Base-by-base conservation (phyloP, 768 basidiomycete genomes). In the Hydnum rufescens region DNA sequence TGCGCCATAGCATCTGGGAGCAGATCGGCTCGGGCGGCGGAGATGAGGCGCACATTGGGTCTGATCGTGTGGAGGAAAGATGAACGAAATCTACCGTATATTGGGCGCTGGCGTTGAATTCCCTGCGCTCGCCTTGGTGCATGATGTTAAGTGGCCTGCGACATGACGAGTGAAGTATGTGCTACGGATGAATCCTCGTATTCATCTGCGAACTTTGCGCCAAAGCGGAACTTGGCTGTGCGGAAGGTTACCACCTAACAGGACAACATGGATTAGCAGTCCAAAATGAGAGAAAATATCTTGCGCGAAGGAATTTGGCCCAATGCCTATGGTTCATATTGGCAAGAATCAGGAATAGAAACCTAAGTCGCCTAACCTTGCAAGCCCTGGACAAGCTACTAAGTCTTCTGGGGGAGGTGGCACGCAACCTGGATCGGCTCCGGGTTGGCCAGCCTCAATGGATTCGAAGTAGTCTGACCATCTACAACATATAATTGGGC, bases 401-500 rank as follows among this genome's bases (percentile, higher is more conserved):
- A 77, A 66, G 60, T 81, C 81, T 64, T 79, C 68, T 4, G 78
- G 71, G 16, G 76, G 77, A 42, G 81, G 80, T 3, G 74, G 64
- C 53, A 61, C 64, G 55, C 81, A 83, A 4, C 71, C 75, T 19
- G 75, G 77, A 59, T 82, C 72, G 28, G 78, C 78, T 25, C 78
- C 78, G 18, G 74, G 76, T 58, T 80, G 73, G 8, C 66, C 66
- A 5, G 58, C 49, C 5, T 68, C 67, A 13, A 80, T 66, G 54
- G 74, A 70, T 57, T 74, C 64, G 59, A 83, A 83, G 59, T 80
- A 71, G 58, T 82, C 78, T 30, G 65, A 66, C 80, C 79, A 83
- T 59, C 79, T 79, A 53, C 13, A 32, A 23, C 42, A 53, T 22
- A 32, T 51, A 32, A 34, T 47, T 1, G n/a, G n/a, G n/a, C n/a